phyloP scores from a whole-genome alignment of 192 early-diverging fungal genomes.

The Coemansia sp. region DNA sequence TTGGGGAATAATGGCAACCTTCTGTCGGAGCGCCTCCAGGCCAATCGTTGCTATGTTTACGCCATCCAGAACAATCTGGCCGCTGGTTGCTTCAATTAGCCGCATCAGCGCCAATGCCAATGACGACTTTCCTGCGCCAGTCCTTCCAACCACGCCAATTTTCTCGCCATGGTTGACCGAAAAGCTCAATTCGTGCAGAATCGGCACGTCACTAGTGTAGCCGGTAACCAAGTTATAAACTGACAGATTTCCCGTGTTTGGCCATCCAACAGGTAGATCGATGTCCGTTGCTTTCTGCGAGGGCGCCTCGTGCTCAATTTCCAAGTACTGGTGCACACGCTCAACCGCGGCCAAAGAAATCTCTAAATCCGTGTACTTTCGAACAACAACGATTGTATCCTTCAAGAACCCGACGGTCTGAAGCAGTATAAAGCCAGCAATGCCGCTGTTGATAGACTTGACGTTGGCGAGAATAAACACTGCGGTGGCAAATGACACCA shows the following conservation, averaged over 20 bases:
- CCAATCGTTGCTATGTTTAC: slow-evolving; percentile 72
- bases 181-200: slow-evolving; percentile 72
- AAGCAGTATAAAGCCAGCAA: slow-evolving; percentile 78
- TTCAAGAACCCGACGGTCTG: slow-evolving; percentile 80
- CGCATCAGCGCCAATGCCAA: slow-evolving; percentile 69
- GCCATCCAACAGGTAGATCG: slow-evolving; percentile 62
- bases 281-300: slow-evolving; percentile 54
- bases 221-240: slow-evolving; percentile 65
- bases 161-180: slow-evolving; percentile 67
- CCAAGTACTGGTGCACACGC: slow-evolving; percentile 73
- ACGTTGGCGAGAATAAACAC: slow-evolving; percentile 60
- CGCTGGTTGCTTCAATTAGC: slow-evolving; percentile 65
- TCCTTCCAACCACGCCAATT: slow-evolving; percentile 86
- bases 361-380: slow-evolving; percentile 72
- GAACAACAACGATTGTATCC: slow-evolving; percentile 70
- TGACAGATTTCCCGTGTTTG: slow-evolving; percentile 64
- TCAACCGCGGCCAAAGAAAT: slow-evolving; percentile 79
- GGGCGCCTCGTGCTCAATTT: slow-evolving; percentile 73
- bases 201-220: slow-evolving; percentile 58
- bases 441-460: slow-evolving; percentile 70
- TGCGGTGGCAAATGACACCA: slow-evolving; percentile 68
- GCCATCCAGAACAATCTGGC: slow-evolving; percentile 71
- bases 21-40: slow-evolving; percentile 67
- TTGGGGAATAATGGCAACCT: slow-evolving; percentile 84
- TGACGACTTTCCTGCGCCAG: slow-evolving; percentile 77